Conservation (phyloP, 2,329 filamentous ascomycete genomes). For the Tolypocladium amazonense region DNA sequence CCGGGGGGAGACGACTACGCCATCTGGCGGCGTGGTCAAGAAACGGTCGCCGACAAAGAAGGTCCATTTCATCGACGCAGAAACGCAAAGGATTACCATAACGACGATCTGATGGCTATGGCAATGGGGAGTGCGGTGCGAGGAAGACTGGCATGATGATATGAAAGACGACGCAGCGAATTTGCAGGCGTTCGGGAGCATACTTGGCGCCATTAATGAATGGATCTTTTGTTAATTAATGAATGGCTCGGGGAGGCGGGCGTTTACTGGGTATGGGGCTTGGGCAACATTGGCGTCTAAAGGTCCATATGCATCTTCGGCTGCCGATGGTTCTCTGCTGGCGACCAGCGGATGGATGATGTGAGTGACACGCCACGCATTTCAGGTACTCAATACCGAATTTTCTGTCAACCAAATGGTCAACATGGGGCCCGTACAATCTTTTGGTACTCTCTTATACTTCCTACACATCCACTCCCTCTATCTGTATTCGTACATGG, state of each 20-base stretch:
- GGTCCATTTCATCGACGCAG: conserved; percentile 30
- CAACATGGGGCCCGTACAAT: neutral
- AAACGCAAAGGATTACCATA: conserved; percentile 19
- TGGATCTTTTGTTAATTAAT: neutral
- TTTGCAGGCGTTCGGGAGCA: neutral
- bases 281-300: neutral
- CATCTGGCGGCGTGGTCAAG: conserved; percentile 11
- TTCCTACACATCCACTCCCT: neutral
- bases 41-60: conserved; percentile 19
- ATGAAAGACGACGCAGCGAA: neutral
- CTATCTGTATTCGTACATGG: neutral
- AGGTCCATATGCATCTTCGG: neutral
- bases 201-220: no score
- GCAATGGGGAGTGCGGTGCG: neutral
- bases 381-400: neutral
- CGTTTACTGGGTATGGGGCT: neutral
- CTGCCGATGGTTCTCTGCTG: neutral
- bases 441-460: neutral
- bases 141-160: neutral
- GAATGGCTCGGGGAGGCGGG: neutral
- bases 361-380: neutral
- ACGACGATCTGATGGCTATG: conserved; percentile 15
- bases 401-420: neutral
- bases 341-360: neutral
- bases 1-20: conserved; percentile 19